Percentiles rank a stretch among this genome's conserved stretches.
phyloP scores from a whole-genome alignment of 495 filamentous ascomycete species.

The Sporormia fimetaria region DNA sequence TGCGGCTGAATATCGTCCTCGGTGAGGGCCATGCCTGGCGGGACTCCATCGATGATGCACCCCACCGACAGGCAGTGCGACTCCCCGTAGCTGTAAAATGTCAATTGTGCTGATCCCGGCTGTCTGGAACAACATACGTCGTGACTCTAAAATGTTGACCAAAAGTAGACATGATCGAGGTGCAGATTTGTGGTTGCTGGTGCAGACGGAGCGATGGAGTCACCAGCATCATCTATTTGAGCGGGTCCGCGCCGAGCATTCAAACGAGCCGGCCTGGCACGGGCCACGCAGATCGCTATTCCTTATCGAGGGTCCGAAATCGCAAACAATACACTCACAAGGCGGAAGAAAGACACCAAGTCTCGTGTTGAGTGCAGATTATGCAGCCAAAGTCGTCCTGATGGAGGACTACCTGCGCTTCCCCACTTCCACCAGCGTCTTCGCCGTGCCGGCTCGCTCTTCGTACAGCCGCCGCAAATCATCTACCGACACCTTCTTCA shows the following conservation, averaged over 20 bases:
- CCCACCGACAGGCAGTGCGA: slow-evolving; percentile 34
- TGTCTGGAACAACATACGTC: slow-evolving; percentile 26
- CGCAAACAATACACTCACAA: too few species aligned
- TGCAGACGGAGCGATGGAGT: not conserved
- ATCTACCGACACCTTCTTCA: slow-evolving; percentile 31
- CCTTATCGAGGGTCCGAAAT: too few species aligned
- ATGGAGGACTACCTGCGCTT: slow-evolving; percentile 5
- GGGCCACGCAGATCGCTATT: too few species aligned
- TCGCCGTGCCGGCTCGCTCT: slow-evolving; percentile 31
- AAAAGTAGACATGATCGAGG: slow-evolving; percentile 70
- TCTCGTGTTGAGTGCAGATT: too few species aligned
- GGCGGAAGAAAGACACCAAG: too few species aligned
- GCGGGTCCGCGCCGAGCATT: too few species aligned
- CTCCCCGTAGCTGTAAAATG: slow-evolving; percentile 27
- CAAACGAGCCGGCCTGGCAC: too few species aligned
- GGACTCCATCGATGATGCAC: slow-evolving; percentile 47
- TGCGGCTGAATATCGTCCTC: slow-evolving; percentile 91
- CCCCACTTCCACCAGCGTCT: slow-evolving; percentile 21
- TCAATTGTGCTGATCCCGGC: not conserved
- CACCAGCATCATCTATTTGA: not conserved
- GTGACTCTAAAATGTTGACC: slow-evolving; percentile 53
- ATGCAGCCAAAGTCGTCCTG: too few species aligned
- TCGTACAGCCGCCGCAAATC: slow-evolving; percentile 35
- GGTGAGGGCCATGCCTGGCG: slow-evolving; percentile 78
- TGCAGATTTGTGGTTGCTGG: not conserved